phyloP scores from a whole-genome alignment of 2,329 filamentous ascomycete species.

The Mycocentrospora acerina region DNA sequence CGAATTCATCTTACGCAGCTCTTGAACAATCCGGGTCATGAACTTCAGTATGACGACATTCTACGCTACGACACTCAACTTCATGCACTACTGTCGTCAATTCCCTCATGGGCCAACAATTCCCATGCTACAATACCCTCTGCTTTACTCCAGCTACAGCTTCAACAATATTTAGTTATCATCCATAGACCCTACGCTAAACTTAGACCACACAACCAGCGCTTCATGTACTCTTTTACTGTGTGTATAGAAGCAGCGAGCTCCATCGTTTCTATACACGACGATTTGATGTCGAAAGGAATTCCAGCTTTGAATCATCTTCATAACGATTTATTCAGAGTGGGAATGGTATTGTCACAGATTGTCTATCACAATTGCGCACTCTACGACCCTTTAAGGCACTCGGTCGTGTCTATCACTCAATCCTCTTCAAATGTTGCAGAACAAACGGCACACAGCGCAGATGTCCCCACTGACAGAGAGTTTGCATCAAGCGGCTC shows the following conservation, averaged over 20 bases:
- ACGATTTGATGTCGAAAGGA: constrained; percentile 21
- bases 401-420: too few relatives aligned
- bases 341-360: constrained; percentile 27
- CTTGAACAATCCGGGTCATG: constrained; percentile 33
- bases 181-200: constrained; percentile 38
- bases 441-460: constrained; percentile 5
- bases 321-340: constrained; percentile 35
- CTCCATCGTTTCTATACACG: constrained; percentile 26
- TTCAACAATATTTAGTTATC: constrained; percentile 37
- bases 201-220: constrained; percentile 24
- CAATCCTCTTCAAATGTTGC: background rate
- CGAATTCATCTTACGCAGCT: constrained; percentile 35
- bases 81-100: constrained; percentile 16
- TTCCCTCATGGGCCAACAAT: constrained; percentile 29
- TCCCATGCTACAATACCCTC: constrained; percentile 15
- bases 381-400: background rate
- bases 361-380: constrained; percentile 29
- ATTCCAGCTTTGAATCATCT: constrained; percentile 26
- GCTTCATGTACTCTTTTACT: constrained; percentile 35
- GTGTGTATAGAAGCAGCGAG: constrained; percentile 31
- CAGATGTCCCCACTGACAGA: constrained; percentile 2
- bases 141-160: constrained; percentile 32
- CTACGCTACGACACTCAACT: constrained; percentile 38
- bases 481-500: background rate
- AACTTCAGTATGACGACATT: constrained; percentile 34